A percentile compares a stretch with the other conserved stretches of the same genome.
Conservation (phyloP, 2,329 filamentous ascomycete species). For the Cladosporium sp. region DNA sequence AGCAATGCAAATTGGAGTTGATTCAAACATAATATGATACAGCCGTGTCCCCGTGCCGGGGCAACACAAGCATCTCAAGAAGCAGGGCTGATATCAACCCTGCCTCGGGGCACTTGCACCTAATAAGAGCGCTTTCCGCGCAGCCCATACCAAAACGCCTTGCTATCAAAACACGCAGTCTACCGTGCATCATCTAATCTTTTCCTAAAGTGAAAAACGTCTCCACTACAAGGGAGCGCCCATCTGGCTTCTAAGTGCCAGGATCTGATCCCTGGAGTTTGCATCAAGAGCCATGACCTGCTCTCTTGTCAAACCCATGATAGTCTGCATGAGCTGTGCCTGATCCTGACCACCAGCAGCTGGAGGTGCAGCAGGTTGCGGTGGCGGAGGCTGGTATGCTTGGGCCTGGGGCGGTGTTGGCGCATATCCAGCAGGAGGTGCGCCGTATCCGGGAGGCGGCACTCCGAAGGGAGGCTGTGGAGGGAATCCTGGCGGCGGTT, state of each 20-base stretch:
- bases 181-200: neutral
- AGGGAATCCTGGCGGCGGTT: slow-evolving; percentile 30
- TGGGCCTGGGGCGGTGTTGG: slow-evolving; percentile 43
- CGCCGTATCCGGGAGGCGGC: slow-evolving; percentile 28
- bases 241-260: slow-evolving; percentile 67
- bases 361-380: slow-evolving; percentile 39
- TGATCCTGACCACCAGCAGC: slow-evolving; percentile 50
- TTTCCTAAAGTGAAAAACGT: too few species aligned
- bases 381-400: slow-evolving; percentile 35
- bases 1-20: too few species aligned
- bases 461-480: slow-evolving; percentile 23
- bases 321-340: slow-evolving; percentile 72
- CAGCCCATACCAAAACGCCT: slow-evolving; percentile 3
- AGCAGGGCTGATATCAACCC: too few species aligned
- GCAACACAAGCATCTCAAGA: too few species aligned
- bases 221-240: slow-evolving; percentile 16
- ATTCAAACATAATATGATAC: too few species aligned
- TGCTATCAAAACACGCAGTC: neutral
- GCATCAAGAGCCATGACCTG: slow-evolving; percentile 66
- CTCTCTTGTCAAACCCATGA: slow-evolving; percentile 73
- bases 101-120: too few species aligned
- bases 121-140: neutral
- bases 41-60: too few species aligned
- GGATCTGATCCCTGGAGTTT: slow-evolving; percentile 71
- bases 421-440: slow-evolving; percentile 35